Evolutionary conservation across 1,284 basidiomycete species (phyloP).

Genomic region (Ustilago hordei): DNA sequence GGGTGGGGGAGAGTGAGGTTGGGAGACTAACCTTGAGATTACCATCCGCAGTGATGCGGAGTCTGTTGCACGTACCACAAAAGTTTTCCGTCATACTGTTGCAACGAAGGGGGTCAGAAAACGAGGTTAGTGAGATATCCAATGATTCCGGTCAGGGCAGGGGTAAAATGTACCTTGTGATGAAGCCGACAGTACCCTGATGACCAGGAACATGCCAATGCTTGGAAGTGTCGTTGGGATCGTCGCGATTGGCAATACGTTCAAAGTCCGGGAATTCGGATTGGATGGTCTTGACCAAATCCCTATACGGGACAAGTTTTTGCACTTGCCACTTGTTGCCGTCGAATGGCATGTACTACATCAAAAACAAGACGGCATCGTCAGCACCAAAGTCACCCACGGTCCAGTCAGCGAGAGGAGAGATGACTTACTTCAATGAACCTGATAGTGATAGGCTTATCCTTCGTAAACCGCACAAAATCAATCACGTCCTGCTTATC

Average conservation of each 20-base stretch:
- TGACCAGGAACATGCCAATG: conserved; percentile 81
- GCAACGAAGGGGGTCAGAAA: neutral
- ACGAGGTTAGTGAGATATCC: neutral
- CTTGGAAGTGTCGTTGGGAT: conserved; percentile 83
- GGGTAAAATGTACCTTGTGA: conserved; percentile 70
- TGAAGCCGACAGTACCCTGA: conserved; percentile 83
- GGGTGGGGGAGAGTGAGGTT: neutral
- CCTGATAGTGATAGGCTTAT: conserved; percentile 78
- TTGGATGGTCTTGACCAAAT: conserved; percentile 48
- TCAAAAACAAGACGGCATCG: neutral
- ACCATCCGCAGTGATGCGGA: conserved; percentile 86
- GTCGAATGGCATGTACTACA: conserved; percentile 86
- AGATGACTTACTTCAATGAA: conserved; percentile 77
- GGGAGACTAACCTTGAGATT: conserved; percentile 79
- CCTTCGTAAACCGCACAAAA: conserved; percentile 80
- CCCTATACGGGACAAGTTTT: conserved; percentile 76
- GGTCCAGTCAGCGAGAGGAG: neutral
- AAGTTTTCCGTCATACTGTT: conserved; percentile 80
- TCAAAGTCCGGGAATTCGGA: conserved; percentile 41
- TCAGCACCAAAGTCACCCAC: too few species aligned
- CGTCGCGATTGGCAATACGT: conserved; percentile 71
- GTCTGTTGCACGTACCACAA: conserved; percentile 84
- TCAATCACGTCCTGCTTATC: conserved; percentile 78
- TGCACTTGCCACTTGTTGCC: conserved; percentile 82
- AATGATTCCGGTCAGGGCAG: neutral